Base-by-base conservation (phyloP, 2,329 filamentous ascomycete species). In the Venturia asperata region DNA sequence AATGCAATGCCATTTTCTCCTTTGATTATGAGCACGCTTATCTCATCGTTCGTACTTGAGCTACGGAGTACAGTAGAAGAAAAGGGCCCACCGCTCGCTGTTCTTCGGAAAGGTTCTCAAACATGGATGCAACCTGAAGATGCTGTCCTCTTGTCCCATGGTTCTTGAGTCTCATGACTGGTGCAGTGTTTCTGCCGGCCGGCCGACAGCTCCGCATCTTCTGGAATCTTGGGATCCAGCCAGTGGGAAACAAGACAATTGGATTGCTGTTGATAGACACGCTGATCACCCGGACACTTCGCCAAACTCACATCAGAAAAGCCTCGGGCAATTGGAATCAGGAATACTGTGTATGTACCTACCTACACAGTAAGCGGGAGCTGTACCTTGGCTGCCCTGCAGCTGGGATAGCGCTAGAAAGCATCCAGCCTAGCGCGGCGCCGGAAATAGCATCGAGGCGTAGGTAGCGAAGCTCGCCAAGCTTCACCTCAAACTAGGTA, bases 401-500 rank as follows among this genome's bases (percentile, higher is more conserved):
- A 10, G 49, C 24, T 21, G 6, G 2, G 7, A 5, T 1, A 9
- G 37, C 15, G 52, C 52, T 37, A 58, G 5, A 37, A 30, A 37
- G 30, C 15, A 37, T 37, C 5, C 1, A 19, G 52, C 52, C 11
- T 37, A n/a, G 30, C 7, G 10, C 27, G 6, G 4, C 19, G 52
- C 52, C 37, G 15, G 21, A 58, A 58, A 58, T 58, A 58, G 52
- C 30, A n/a, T 15, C 15, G 17, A 37, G 52, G 52, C 52, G 27
- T 37, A 9, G n/a, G n/a, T n/a, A n/a, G n/a, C n/a, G n/a, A n/a
- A n/a, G n/a, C n/a, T n/a, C n/a, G 52, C 52, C 52, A 58, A 58
- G 52, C 52, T n/a, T 37, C 52, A 58, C 4, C 52, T 58, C 52
- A 58, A 37, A 58, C 52, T n/a, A n/a, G n/a, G n/a, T n/a, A n/a